Conservation (phyloP, 2,329 filamentous ascomycete genomes). For the Diaporthe destruens region DNA sequence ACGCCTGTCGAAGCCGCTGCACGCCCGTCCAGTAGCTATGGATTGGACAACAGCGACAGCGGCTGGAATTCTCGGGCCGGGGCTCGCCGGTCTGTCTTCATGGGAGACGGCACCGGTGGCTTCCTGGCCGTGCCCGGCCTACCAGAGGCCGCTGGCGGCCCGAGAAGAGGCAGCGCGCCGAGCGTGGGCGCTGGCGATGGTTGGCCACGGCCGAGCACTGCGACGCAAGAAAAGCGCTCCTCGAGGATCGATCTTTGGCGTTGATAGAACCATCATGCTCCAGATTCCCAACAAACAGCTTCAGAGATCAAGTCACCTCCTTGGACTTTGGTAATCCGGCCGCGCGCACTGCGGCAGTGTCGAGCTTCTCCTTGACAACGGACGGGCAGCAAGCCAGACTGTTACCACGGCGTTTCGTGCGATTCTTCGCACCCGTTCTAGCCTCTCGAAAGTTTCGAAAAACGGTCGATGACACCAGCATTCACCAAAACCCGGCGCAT, state of each 20-base stretch:
- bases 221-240: slow-evolving; percentile 54
- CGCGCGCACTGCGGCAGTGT: background rate
- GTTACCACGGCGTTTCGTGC: background rate
- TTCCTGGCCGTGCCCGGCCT: slow-evolving; percentile 65
- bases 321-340: background rate
- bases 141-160: slow-evolving; percentile 42
- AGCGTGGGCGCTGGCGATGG: slow-evolving; percentile 49
- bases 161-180: slow-evolving; percentile 41
- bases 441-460: background rate
- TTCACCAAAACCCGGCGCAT: background rate
- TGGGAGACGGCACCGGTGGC: slow-evolving; percentile 63
- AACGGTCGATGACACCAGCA: background rate
- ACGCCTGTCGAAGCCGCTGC: slow-evolving; percentile 47
- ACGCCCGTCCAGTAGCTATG: slow-evolving; percentile 67
- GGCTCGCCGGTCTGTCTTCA: slow-evolving; percentile 66
- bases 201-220: slow-evolving; percentile 60
- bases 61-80: slow-evolving; percentile 65
- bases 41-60: slow-evolving; percentile 65
- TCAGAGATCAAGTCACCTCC: background rate
- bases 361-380: background rate
- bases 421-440: background rate
- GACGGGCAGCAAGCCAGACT: background rate
- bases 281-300: background rate
- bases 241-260: slow-evolving; percentile 59
- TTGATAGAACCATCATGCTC: slow-evolving; percentile 44